Conservation (phyloP, 345 rosid genomes). For the Gossypium rotundifolium region DNA sequence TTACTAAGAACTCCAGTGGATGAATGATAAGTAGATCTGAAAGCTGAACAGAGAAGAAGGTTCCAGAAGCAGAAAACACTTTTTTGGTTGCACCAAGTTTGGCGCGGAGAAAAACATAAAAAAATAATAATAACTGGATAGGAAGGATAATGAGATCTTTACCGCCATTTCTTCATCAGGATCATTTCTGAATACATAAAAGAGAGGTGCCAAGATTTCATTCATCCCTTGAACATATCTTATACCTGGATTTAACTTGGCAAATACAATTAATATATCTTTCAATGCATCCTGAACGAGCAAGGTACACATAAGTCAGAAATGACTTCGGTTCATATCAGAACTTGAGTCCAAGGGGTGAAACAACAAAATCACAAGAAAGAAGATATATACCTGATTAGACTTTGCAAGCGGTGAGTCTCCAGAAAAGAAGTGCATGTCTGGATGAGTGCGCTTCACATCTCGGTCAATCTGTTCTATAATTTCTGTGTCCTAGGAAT, state of each 20-base stretch:
- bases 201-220: slow-evolving; percentile 89
- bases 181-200: slow-evolving; percentile 76
- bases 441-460: slow-evolving; percentile 96
- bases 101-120: neutral
- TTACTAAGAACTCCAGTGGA: neutral
- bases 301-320: slow-evolving; percentile 12
- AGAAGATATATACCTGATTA: slow-evolving; percentile 55
- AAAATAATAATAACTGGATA: neutral
- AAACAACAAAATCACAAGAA: neutral
- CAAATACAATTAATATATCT: slow-evolving; percentile 65
- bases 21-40: neutral
- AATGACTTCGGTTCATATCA: slow-evolving; percentile 10
- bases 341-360: slow-evolving; percentile 3
- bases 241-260: slow-evolving; percentile 94
- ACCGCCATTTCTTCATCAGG: slow-evolving; percentile 77
- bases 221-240: slow-evolving; percentile 99
- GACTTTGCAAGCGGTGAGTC: slow-evolving; percentile 69
- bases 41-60: neutral
- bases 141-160: slow-evolving; percentile 15
- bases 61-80: neutral
- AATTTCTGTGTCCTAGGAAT: slow-evolving; percentile 67
- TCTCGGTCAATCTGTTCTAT: slow-evolving; percentile 95
- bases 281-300: slow-evolving; percentile 72
- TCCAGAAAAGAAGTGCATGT: slow-evolving; percentile 87
- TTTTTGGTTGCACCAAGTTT: neutral